phyloP scores from a whole-genome alignment of 805 yeast genomes.

The Kazachstania kunashirensis region DNA sequence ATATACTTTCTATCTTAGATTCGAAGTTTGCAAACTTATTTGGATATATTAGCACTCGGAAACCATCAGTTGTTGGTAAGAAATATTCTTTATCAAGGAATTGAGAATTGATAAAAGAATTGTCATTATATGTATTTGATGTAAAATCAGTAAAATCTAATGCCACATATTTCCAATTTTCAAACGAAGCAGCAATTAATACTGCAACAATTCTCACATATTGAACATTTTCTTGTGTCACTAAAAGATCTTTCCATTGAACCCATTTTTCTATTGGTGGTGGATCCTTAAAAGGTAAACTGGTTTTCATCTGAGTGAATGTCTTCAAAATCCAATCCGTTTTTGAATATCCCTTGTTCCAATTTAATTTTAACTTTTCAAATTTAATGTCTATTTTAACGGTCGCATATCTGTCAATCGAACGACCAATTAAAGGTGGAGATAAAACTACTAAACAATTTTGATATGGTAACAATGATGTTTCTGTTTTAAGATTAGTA shows the following conservation, averaged over 20 bases:
- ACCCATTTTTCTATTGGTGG: conserved; percentile 6
- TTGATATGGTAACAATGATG: too few relatives aligned
- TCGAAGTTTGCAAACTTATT: conserved; percentile 12
- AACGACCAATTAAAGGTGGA: too few relatives aligned
- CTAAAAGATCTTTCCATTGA: conserved; percentile 10
- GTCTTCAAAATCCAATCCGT: too few relatives aligned
- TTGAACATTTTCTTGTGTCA: conserved; percentile 5
- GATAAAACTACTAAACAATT: too few relatives aligned
- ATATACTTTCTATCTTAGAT: conserved; percentile 5
- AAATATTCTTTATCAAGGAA: background rate
- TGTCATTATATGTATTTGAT: conserved; percentile 10
- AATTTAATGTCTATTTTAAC: too few relatives aligned
- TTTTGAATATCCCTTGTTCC: too few relatives aligned
- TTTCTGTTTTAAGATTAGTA: too few relatives aligned
- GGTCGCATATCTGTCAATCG: too few relatives aligned
- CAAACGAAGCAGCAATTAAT: conserved; percentile 16
- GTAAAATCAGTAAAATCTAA: conserved; percentile 27
- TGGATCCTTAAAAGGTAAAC: background rate
- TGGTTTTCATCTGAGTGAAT: too few relatives aligned
- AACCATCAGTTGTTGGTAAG: conserved; percentile 7
- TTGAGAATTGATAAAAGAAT: conserved; percentile 16
- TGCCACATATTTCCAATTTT: conserved; percentile 7
- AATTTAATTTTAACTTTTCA: too few relatives aligned
- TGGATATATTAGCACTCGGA: conserved; percentile 15
- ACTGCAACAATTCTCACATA: conserved; percentile 15